Base-by-base conservation (phyloP, 2,329 filamentous ascomycete genomes). In the Penicillium griseofulvum region DNA sequence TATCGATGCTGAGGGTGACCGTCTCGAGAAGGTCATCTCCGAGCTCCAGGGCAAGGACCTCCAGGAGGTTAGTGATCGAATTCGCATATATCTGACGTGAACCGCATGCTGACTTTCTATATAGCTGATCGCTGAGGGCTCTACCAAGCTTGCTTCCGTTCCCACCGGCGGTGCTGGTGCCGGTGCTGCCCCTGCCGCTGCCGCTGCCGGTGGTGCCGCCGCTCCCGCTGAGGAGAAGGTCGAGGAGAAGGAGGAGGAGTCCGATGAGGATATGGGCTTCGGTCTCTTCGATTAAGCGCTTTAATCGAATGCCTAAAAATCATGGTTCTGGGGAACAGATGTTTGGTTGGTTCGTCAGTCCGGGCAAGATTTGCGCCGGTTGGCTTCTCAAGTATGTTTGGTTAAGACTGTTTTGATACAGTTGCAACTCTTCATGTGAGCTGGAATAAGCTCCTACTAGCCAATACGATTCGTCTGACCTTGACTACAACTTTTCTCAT, bases 121-220 rank as follows among this genome's bases (percentile, higher is more conserved):
- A 61, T 69, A 97, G 94, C 83, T 99, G 80, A 97, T 99, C 78
- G 71, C 90, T 71, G 86, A 92, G 80, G 94, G 94, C 76, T 86
- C 89, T 66, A 74, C 82, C 80, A 99, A 99, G 88, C 91, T 99
- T 73, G 94, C 94, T 71, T 97, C 93, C 80, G 93, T 99, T 75
- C 92, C 94, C 79, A 91, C 90, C 73, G 94, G 92, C 73, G 92
- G 92, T 79, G 84, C 82, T 74, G 81, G 81, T 71, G 82, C 81
- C 71, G 83, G 62, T 58, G 65, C 67, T 37, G 59, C 66, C 49
- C 55, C 68, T 47, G 53, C 75, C 66, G 79, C 82, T 76, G 85
- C 80, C 74, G 88, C 80, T 74, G 89, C 81, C 73, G 88, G 80
- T 70, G 87, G 81, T 68, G 87, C 80, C 67, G 88, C 81, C 69